Evolutionary conservation across 228 moss, liverwort and hornwort genomes (phyloP).

Genomic region (Sphagnum fallax): DNA sequence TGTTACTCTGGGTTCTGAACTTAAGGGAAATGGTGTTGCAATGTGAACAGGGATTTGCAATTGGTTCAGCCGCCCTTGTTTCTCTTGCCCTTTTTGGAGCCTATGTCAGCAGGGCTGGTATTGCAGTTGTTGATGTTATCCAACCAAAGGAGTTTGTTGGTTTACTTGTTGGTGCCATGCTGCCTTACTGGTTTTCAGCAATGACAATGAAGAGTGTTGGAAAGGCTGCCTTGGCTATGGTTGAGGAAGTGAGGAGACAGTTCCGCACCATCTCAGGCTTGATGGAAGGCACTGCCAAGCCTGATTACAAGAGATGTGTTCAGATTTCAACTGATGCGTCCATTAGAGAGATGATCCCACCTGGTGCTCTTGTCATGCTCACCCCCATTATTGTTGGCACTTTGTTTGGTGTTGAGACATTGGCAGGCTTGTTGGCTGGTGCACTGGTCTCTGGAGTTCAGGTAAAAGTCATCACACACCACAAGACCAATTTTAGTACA

Average conservation of each 20-base stretch:
- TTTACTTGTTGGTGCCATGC: conserved; percentile 72
- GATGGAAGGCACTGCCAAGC: conserved; percentile 76
- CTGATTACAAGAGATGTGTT: conserved; percentile 90
- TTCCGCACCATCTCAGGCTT: conserved; percentile 59
- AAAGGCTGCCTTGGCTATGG: conserved; percentile 92
- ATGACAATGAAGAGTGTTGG: conserved; percentile 97
- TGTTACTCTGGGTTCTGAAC: too few species aligned
- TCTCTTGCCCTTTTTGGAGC: conserved; percentile 58
- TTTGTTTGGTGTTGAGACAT: conserved; percentile 75
- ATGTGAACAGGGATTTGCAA: conserved; percentile 8
- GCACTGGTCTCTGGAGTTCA: conserved; percentile 82
- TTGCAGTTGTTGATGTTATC: conserved; percentile 72
- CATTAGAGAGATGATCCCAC: conserved; percentile 90
- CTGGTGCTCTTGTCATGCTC: conserved; percentile 88
- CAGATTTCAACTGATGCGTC: conserved; percentile 88
- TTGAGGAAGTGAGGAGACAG: conserved; percentile 87
- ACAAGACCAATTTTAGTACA: too few species aligned
- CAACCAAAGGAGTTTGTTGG: conserved; percentile 86
- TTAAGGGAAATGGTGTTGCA: too few species aligned
- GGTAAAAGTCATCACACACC: conserved; percentile 11
- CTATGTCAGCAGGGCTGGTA: conserved; percentile 80
- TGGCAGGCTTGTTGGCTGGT: conserved; percentile 75
- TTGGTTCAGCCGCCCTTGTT: conserved; percentile 9
- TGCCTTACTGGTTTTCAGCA: conserved; percentile 89
- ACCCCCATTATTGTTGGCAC: conserved; percentile 74